Conservation (phyloP, 768 basidiomycete species). For the Hydnum rufescens region DNA sequence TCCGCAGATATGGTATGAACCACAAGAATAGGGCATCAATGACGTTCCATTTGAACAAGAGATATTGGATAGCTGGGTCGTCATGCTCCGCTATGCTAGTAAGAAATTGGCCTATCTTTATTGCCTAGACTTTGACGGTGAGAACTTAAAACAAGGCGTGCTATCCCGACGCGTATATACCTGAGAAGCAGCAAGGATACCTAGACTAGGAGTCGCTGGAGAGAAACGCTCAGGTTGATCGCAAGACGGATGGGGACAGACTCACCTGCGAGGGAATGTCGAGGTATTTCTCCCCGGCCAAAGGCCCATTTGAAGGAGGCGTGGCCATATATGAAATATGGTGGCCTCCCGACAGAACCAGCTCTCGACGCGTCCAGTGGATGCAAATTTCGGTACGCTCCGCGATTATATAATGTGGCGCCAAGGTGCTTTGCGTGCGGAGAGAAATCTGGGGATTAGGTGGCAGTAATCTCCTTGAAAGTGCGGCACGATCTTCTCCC, state of each 20-base stretch:
- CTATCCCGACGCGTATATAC: neutral
- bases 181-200: constrained; percentile 1
- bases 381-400: too few species aligned
- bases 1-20: constrained; percentile 17
- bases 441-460: too few species aligned
- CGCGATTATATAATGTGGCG: too few species aligned
- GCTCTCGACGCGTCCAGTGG: too few species aligned
- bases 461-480: too few species aligned
- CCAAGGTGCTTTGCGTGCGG: too few species aligned
- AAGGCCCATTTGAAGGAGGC: neutral
- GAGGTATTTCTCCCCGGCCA: neutral
- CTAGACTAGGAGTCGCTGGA: neutral
- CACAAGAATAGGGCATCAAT: constrained; percentile 16
- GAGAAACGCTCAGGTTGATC: neutral
- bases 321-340: too few species aligned
- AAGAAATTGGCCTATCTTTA: neutral
- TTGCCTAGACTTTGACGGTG: neutral
- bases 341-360: too few species aligned
- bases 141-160: neutral
- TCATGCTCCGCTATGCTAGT: neutral
- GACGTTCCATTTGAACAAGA: constrained; percentile 24
- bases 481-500: too few species aligned
- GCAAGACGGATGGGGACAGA: neutral
- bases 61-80: constrained; percentile 17
- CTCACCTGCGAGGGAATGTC: neutral